Evolutionary conservation across 352 stramenopile genomes (phyloP).

Genomic region (Pythium aphanidermatum): DNA sequence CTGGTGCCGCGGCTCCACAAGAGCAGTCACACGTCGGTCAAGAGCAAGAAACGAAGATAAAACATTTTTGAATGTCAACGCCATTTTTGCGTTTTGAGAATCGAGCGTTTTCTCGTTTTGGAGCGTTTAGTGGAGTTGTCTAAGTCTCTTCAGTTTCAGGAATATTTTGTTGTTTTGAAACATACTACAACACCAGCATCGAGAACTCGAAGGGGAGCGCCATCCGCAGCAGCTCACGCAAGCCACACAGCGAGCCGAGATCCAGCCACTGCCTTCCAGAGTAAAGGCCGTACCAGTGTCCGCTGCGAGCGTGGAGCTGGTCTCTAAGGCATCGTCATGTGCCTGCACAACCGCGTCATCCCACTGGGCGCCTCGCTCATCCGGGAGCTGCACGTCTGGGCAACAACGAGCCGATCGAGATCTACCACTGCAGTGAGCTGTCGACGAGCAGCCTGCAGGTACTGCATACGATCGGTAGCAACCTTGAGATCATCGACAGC

Average conservation of each 20-base stretch:
- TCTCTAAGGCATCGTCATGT: slow-evolving; percentile 28
- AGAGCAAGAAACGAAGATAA: background rate
- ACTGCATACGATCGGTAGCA: slow-evolving; percentile 13
- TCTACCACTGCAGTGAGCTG: slow-evolving; percentile 27
- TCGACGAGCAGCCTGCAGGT: slow-evolving; percentile 9
- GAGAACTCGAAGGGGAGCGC: too few relatives aligned
- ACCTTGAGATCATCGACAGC: slow-evolving; percentile 28
- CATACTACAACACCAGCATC: too few relatives aligned
- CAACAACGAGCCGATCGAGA: slow-evolving; percentile 22
- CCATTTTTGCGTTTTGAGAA: background rate
- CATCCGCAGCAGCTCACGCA: too few relatives aligned
- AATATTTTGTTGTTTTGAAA: too few relatives aligned
- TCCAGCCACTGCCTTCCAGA: too few relatives aligned
- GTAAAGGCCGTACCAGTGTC: background rate
- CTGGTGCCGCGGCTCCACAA: background rate
- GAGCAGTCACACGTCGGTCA: background rate
- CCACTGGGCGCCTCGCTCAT: slow-evolving; percentile 27
- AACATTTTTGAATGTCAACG: background rate
- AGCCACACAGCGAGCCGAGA: too few relatives aligned
- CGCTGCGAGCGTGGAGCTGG: slow-evolving; percentile 3
- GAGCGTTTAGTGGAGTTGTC: too few relatives aligned
- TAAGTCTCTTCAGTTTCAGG: too few relatives aligned
- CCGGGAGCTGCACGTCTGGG: slow-evolving; percentile 20
- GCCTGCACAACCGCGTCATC: slow-evolving; percentile 22
- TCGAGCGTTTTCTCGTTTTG: too few relatives aligned